Base-by-base conservation (phyloP, 2,329 filamentous ascomycete genomes). In the Fusarium chuoi region DNA sequence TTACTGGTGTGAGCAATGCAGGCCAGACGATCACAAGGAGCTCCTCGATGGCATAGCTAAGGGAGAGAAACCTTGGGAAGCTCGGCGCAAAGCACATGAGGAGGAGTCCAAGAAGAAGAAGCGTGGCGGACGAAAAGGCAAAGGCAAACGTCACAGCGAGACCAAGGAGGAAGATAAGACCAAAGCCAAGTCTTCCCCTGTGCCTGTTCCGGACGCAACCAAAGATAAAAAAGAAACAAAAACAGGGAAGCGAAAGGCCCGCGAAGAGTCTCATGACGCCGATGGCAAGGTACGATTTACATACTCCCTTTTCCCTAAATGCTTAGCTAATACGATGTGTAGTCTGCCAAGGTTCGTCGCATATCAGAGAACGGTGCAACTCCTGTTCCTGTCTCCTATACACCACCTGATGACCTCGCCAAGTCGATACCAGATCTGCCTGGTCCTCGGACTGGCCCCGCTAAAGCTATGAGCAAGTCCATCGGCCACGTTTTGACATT, bases 1-100 rank as follows among this genome's bases (percentile, higher is more conserved):
- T 82, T 99, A 99, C 85, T 97, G 93, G 83, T 99, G 96, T 84
- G 96, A 99, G 83, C 86, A 92, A 83, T 98, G 96, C 85, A 89
- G 89, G 59, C 96, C 96, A 2, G 89, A 94, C 63, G 91, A 95
- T 71, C 96, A 99, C 84, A 91, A 90, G 75, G 91, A 92, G 69
- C 89, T 98, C 6, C 84, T 99, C 8, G 92, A 92, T 17, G 94
- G 92, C 65, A 92, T 98, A 64, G 89, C 87, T 26, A 89, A 89
- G 46, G 96, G 96, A 10, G 94, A 98, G 83, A 93, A 91, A 82
- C 93, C 94, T 0, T 98, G 96, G 96, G 92, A 95, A 79, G 89
- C 89, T 60, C 86, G 90, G 42, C 89, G 91, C 20, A 89, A 88
- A 76, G 85, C 84, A 57, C 88, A 92, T 76, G 90, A 92, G 77